Base-by-base conservation (phyloP, 73 alveolate genomes). In the Paramecium sonneborni region DNA sequence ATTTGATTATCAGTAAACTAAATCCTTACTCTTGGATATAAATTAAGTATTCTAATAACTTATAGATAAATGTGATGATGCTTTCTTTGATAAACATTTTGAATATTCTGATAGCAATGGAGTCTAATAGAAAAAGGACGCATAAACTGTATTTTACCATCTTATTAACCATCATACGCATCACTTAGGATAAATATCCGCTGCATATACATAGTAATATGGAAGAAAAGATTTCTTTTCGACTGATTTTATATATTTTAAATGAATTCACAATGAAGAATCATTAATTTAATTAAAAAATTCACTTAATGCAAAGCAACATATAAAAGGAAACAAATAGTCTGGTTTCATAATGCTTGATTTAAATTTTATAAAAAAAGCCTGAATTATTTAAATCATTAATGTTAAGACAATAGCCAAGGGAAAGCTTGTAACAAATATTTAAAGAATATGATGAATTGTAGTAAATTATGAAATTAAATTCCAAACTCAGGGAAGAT, bases 121-220 rank as follows among this genome's bases (percentile, higher is more conserved):
- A 39, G 30, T 30, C 23, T 9, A 14, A 0, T 24, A 39, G 30
- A 24, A 21, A 39, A 79, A 79, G n/a, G 76, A 39, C 1, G 28
- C 35, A 2, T 79, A 20, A 39, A 26, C 26, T 8, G 48, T 44
- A 39, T 79, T 79, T 21, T 79, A 39, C 43, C 90, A 79, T 79
- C 43, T 79, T 21, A 79, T 79, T 1, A 79, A 79, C 41, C 90
- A 79, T 46, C 90, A 79, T 43, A 43, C 90, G 10, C 90, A 79
- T 79, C 90, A 79, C 14, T 0, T 79, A 1, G 90, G 90, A 46
- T 46, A 79, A 39, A 79, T 79, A 18, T 43, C 90, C 11, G 20
- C 90, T 5, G 43, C 43, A 8, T 79, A 30, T 44, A 79, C 90
- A 79, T 43, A 43, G 34, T 9, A 79, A 79, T 79, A 23, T 79